Base-by-base conservation (phyloP, 305 asterid genomes). In the Fraxinus sp. region DNA sequence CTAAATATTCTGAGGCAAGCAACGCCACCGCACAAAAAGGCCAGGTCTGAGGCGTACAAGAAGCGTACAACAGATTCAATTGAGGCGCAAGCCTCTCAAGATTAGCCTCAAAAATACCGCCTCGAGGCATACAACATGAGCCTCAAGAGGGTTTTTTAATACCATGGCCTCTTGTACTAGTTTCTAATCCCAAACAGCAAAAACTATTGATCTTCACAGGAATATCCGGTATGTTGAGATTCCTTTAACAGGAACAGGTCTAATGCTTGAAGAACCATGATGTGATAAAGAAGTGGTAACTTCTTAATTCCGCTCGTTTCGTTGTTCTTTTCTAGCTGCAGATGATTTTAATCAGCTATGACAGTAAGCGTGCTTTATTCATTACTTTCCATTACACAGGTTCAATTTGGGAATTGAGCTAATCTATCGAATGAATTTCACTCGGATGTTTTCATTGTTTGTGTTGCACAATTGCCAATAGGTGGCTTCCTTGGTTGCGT, bases 401-500 rank as follows among this genome's bases (percentile, higher is more conserved):
- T 28, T 52, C 49, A 73, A 57, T 79, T 49, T 55, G 0, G 41
- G 41, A 46, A 32, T 70, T 3, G 70, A 76, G 30, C 82, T 33
- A 39, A 85, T 75, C 30, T 2, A 20, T 64, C 83, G 26, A 73
- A 85, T 78, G 52, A 86, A 43, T 68, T 82, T 75, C n/a, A 16
- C 77, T 24, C 94, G 91, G 98, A 94, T 94, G 97, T 93, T 70
- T 94, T 97, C 87, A 88, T 96, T 83, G 97, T 94, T 72, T 97
- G 99, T 79, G 91, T 93, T 89, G 98, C 98, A 52, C 88, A 97
- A 90, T 94, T 97, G 5, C 98, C 98, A 28, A 81, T 94, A 82
- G 99, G 99, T 18, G 71, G 91, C 80, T 91, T 96, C 37, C 97
- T 96, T 81, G 97, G 98, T 81, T 96, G 77, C 88, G 95, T 57